Percentiles rank a stretch among this genome's conserved stretches.
Evolutionary conservation across 129 eudicot species (phyloP).

Genomic region (Saposhnikovia divaricata): DNA sequence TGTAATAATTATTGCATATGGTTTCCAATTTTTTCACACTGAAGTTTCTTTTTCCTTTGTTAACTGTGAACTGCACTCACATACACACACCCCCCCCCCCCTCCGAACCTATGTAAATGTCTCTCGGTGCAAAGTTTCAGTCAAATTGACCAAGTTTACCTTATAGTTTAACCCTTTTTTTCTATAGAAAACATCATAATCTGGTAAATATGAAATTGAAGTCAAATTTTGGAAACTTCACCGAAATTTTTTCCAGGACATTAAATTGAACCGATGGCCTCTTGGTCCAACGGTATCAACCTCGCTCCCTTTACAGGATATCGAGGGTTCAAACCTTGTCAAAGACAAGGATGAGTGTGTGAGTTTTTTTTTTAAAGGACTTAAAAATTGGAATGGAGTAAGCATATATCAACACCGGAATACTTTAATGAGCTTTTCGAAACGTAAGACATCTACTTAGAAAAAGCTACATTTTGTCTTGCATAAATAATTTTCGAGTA

Average conservation of each 20-base stretch:
- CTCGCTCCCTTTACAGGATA: too few species aligned
- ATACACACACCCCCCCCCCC: not conserved
- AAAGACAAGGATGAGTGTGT: too few species aligned
- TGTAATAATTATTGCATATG: not conserved
- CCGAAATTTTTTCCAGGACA: not conserved
- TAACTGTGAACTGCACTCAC: not conserved
- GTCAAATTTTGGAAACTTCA: too few species aligned
- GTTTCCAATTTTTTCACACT: not conserved
- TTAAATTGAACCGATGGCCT: too few species aligned
- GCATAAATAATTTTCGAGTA: not conserved
- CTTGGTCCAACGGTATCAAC: too few species aligned
- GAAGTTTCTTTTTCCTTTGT: not conserved
- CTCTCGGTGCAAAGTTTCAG: not conserved
- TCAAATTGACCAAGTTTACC: not conserved
- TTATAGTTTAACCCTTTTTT: not conserved
- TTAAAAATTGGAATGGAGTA: not conserved
- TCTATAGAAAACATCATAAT: not conserved
- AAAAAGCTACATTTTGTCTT: constrained; percentile 1
- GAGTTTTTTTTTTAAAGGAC: too few species aligned
- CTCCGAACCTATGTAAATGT: not conserved
- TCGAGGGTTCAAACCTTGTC: too few species aligned
- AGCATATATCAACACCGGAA: not conserved
- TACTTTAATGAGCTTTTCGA: not conserved
- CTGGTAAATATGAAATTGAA: too few species aligned
- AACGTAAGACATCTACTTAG: not conserved